Evolutionary conservation across 2,329 filamentous ascomycete genomes (phyloP).

Genomic region (Nakataea oryzae): DNA sequence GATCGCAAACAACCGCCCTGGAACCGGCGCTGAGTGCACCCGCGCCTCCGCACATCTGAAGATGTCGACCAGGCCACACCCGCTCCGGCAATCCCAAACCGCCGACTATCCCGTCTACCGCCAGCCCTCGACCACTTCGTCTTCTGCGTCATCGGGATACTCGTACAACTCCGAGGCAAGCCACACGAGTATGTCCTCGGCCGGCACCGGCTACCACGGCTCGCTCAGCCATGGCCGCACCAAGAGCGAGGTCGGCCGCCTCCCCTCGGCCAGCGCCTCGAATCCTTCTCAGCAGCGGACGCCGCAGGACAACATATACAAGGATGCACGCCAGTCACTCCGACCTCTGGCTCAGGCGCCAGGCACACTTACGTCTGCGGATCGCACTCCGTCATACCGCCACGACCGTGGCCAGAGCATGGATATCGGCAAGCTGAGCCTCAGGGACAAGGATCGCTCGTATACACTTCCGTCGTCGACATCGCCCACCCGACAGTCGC

Average conservation of each 20-base stretch:
- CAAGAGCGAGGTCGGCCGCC: slow-evolving; percentile 58
- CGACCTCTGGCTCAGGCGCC: slow-evolving; percentile 63
- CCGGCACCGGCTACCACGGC: slow-evolving; percentile 52
- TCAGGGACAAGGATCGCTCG: neutral
- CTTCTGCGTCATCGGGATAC: slow-evolving; percentile 59
- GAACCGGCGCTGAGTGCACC: neutral
- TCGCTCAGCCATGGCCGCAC: slow-evolving; percentile 57
- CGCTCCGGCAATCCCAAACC: slow-evolving; percentile 46
- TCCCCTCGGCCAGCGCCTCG: slow-evolving; percentile 28
- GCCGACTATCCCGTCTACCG: slow-evolving; percentile 40
- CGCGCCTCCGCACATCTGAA: slow-evolving; percentile 22
- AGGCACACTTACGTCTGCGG: slow-evolving; percentile 23
- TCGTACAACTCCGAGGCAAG: slow-evolving; percentile 51
- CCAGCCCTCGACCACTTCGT: slow-evolving; percentile 60
- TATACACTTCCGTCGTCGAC: slow-evolving; percentile 11
- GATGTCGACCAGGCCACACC: slow-evolving; percentile 43
- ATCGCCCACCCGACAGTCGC: neutral
- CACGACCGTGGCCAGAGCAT: slow-evolving; percentile 49
- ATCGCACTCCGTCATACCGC: slow-evolving; percentile 15
- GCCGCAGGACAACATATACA: slow-evolving; percentile 55
- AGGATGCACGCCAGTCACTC: slow-evolving; percentile 64
- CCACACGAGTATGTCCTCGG: slow-evolving; percentile 61
- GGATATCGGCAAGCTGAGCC: slow-evolving; percentile 41
- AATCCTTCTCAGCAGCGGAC: slow-evolving; percentile 2
- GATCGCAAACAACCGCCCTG: neutral